phyloP scores from a whole-genome alignment of 2,329 filamentous ascomycete genomes.

The Aspergillus aculeatinus region DNA sequence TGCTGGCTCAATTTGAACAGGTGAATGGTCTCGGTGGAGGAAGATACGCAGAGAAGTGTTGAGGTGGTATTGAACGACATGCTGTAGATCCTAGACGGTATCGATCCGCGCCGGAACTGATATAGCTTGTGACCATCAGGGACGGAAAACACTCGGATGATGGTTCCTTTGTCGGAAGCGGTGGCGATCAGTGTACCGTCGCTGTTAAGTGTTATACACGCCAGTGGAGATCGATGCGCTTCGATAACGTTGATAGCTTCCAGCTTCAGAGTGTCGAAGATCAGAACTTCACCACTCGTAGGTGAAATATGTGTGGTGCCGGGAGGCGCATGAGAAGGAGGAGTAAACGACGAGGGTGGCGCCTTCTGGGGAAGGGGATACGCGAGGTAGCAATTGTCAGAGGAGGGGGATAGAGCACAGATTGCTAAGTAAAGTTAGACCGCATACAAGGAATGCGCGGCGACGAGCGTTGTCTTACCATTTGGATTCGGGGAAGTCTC shows the following conservation, averaged over 20 bases:
- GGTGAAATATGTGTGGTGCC: conserved; percentile 70
- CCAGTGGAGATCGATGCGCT: conserved; percentile 87
- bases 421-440: conserved; percentile 58
- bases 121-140: conserved; percentile 90
- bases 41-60: conserved; percentile 90
- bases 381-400: conserved; percentile 92
- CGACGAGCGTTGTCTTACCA: conserved; percentile 44
- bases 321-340: conserved; percentile 81
- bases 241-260: conserved; percentile 95
- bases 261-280: conserved; percentile 85
- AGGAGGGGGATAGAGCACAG: conserved; percentile 88
- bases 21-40: conserved; percentile 92
- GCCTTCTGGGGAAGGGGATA: conserved; percentile 78
- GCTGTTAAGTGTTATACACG: conserved; percentile 85
- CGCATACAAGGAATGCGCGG: background rate
- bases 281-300: conserved; percentile 85
- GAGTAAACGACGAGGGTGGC: conserved; percentile 51
- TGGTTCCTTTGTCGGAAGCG: conserved; percentile 94
- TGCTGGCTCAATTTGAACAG: conserved; percentile 75
- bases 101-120: conserved; percentile 92
- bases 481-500: conserved; percentile 90
- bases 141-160: conserved; percentile 92
- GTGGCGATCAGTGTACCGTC: conserved; percentile 91
- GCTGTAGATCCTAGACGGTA: conserved; percentile 93
- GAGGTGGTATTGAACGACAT: conserved; percentile 98